Conservation (phyloP, 345 rosid species). For the Garcia nutans region DNA sequence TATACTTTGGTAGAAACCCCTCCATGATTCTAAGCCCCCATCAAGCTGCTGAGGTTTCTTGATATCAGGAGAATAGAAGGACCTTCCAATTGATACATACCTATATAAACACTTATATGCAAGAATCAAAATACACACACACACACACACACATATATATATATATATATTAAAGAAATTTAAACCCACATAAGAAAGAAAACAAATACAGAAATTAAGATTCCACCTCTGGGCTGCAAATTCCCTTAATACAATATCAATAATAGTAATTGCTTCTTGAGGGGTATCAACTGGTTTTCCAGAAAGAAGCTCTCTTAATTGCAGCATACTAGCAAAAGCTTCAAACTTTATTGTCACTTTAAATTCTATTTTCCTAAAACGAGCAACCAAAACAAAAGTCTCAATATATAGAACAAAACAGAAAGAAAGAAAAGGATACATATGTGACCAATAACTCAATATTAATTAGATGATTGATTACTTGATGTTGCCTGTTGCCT, state of each 20-base stretch:
- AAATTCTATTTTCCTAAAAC: slow-evolving; percentile 29
- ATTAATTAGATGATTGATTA: slow-evolving; percentile 2
- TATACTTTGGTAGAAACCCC: slow-evolving; percentile 47
- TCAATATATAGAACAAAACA: background rate
- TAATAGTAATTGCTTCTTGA: slow-evolving; percentile 36
- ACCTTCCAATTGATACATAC: slow-evolving; percentile 35
- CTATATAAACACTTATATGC: slow-evolving; percentile 12
- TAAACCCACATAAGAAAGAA: background rate
- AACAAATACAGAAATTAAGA: background rate
- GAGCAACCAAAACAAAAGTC: background rate
- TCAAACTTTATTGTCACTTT: slow-evolving; percentile 38
- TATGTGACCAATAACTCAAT: background rate
- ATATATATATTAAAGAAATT: background rate
- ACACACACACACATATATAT: background rate
- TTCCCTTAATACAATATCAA: slow-evolving; percentile 43
- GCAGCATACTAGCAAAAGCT: slow-evolving; percentile 32
- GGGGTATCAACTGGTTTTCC: slow-evolving; percentile 42
- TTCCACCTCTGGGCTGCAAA: slow-evolving; percentile 27
- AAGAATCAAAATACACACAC: slow-evolving; percentile 16
- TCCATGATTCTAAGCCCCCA: slow-evolving; percentile 44
- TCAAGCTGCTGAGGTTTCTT: slow-evolving; percentile 30
- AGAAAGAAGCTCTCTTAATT: slow-evolving; percentile 29
- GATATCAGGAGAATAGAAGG: slow-evolving; percentile 33
- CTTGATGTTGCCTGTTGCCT: slow-evolving; percentile 28
- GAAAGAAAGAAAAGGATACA: background rate